These are phyloP conservation scores for Cryphonectria japonica DNA, from an alignment of 2,329 filamentous ascomycete genomes.

Conservation along the genomic window DNA sequence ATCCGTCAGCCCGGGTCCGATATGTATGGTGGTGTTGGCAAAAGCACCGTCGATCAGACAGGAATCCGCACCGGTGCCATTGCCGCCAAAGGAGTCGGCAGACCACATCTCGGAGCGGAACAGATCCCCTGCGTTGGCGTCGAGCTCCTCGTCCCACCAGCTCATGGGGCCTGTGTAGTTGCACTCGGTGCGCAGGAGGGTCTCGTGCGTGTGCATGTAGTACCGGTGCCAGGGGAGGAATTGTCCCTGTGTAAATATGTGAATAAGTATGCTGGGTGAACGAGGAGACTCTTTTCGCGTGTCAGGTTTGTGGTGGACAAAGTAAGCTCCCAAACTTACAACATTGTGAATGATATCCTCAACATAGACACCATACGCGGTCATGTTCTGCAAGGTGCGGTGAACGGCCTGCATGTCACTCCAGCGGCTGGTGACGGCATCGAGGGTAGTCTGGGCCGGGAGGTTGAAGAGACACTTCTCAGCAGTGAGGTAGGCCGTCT, in stretches of 20 bases:
- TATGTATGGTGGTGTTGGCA: conserved; percentile 38
- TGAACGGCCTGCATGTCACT: conserved; percentile 42
- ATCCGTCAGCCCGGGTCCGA: conserved; percentile 14
- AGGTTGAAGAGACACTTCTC: conserved; percentile 39
- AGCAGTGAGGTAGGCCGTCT: conserved; percentile 37
- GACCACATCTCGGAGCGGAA: conserved; percentile 37
- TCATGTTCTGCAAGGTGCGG: conserved; percentile 36
- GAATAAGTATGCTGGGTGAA: background rate
- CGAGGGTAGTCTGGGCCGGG: conserved; percentile 33
- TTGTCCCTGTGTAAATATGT: conserved; percentile 26
- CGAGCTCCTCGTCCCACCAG: conserved; percentile 43
- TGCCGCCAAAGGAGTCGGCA: conserved; percentile 26
- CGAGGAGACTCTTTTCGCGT: no score
- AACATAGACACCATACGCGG: background rate
- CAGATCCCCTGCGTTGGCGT: conserved; percentile 35
- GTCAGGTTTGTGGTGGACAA: no score
- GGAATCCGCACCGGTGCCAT: conserved; percentile 29
- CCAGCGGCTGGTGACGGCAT: conserved; percentile 37
- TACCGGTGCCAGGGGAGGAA: conserved; percentile 44
- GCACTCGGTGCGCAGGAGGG: conserved; percentile 40
- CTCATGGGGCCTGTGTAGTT: conserved; percentile 34
- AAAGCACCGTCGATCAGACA: conserved; percentile 43
- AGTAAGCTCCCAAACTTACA: background rate
- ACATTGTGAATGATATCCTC: conserved; percentile 6
- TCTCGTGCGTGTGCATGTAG: conserved; percentile 39